phyloP scores from a whole-genome alignment of 768 basidiomycete genomes.

The Hericium erinaceus region DNA sequence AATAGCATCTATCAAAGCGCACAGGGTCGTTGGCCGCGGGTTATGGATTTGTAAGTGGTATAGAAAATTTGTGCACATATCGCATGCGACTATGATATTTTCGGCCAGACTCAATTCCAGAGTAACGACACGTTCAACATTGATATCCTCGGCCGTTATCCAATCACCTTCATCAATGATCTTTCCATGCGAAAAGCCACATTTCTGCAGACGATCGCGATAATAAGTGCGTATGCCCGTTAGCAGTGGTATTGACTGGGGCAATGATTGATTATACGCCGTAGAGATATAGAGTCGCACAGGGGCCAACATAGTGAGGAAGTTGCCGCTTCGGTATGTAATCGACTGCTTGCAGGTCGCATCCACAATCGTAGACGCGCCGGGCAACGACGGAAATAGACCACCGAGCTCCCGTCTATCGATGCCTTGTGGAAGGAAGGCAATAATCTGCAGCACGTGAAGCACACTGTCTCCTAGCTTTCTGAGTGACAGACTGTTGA shows the following conservation, averaged over 20 bases:
- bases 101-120: background rate
- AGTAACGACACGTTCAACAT: background rate
- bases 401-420: background rate
- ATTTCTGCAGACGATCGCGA: background rate
- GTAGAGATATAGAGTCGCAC: background rate
- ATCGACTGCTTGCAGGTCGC: background rate
- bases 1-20: too few relatives aligned
- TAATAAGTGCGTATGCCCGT: background rate
- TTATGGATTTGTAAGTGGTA: too few relatives aligned
- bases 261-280: background rate
- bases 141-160: background rate
- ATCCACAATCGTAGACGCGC: background rate
- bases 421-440: background rate
- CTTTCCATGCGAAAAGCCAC: background rate
- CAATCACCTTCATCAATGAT: background rate
- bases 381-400: background rate
- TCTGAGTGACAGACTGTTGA: background rate
- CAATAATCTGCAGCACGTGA: background rate
- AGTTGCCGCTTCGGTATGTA: background rate
- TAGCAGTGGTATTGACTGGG: background rate
- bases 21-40: too few relatives aligned
- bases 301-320: background rate
- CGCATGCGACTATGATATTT: slow-evolving; percentile 17
- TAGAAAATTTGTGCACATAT: too few relatives aligned
- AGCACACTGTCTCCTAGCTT: background rate